A percentile compares a stretch with the other conserved stretches of the same genome.
These are phyloP conservation scores for Bonia amplexicaulis DNA, from an alignment of 176 grass and related monocot genomes.

Conservation along the genomic window DNA sequence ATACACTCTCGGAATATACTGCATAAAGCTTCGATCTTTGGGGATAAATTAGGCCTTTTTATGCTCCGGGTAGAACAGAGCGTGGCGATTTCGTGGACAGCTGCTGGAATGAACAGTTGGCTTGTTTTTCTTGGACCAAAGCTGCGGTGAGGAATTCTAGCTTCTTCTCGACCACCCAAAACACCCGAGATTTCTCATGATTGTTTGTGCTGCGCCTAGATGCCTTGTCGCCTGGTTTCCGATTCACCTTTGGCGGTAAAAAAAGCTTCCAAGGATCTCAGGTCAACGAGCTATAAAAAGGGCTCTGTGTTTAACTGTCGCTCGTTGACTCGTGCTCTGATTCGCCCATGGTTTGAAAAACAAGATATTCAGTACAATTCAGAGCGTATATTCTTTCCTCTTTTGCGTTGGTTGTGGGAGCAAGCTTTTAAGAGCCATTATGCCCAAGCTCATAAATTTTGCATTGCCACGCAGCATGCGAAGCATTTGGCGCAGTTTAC, in stretches of 20 bases:
- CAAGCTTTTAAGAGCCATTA: background rate
- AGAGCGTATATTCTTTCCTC: slow-evolving; percentile 14
- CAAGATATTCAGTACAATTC: slow-evolving; percentile 27
- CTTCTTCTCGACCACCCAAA: background rate
- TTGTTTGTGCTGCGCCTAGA: background rate
- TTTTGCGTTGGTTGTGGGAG: background rate
- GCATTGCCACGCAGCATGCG: background rate
- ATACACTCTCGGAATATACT: background rate
- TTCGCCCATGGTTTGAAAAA: slow-evolving; percentile 8
- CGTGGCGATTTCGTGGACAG: background rate
- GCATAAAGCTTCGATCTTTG: background rate
- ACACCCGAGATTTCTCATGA: background rate
- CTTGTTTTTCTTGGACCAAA: background rate
- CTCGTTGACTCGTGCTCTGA: slow-evolving; percentile 25
- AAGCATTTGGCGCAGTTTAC: background rate
- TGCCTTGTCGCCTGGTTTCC: background rate
- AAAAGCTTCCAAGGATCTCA: background rate
- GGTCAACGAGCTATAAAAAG: slow-evolving; percentile 20
- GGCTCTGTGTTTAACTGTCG: background rate
- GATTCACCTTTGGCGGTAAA: slow-evolving; percentile 9
- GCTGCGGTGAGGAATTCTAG: background rate
- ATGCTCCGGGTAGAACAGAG: background rate
- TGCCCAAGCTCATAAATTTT: background rate
- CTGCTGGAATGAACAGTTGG: background rate
- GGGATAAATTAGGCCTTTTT: background rate